Base-by-base conservation (phyloP, 768 basidiomycete genomes). In the Auriculariales sp. region DNA sequence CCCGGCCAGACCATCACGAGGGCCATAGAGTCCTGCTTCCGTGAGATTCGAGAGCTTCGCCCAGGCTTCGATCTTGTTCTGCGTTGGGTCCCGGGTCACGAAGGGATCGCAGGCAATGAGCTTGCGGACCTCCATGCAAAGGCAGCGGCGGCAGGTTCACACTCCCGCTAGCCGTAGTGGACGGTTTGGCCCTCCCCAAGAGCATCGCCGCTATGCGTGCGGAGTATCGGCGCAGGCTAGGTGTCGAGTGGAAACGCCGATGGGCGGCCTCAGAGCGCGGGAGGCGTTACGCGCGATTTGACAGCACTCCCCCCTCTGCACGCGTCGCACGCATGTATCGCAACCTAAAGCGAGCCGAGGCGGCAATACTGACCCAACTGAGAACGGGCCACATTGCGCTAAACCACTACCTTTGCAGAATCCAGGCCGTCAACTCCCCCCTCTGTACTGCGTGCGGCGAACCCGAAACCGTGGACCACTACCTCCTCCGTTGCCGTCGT, bases 361-460 rank as follows among this genome's bases (percentile, higher is more conserved):
- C 57, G 3, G 56, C 58, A 28, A 27, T 61, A 2, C 54, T 66
- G 7, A 50, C 61, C 29, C 66, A 67, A 32, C 59, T 69, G 2
- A 31, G 62, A 4, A 64, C 63, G 2, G 61, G 62, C 2, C 67
- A 68, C 46, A 50, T 49, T 5, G 60, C 62, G 0, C 59, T 68
- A 2, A 60, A 64, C 34, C 30, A 55, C 5, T 58, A 66, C 55
- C 61, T 72, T 0, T 54, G 62, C 46, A 28, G 52, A 1, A 62
- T 70, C 10, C 49, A 51, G 0, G 53, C 52, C 28, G 53, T 42
- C 0, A 60, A 64, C 17, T 54, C 55, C 1, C 58, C 63, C 4
- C 27, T 31, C n/a, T n/a, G n/a, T n/a, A n/a, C n/a, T n/a, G n/a
- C n/a, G n/a, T n/a, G n/a, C n/a, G n/a, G n/a, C n/a, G 28, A 15